Base-by-base conservation (phyloP, 2,329 filamentous ascomycete genomes). In the Penicillium sp. region DNA sequence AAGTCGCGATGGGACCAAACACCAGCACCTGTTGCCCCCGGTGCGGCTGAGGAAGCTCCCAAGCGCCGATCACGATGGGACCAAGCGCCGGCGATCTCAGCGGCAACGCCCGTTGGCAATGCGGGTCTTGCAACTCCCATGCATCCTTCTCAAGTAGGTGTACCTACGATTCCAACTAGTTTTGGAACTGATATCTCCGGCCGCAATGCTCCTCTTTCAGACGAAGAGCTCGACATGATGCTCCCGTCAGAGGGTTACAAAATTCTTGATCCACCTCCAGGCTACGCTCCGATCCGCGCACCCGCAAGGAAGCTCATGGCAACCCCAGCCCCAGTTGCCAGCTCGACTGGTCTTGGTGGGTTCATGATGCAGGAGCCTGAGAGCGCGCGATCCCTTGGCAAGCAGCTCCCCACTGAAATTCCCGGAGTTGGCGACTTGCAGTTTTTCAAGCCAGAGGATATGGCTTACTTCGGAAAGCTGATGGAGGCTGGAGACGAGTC, bases 301-400 rank as follows among this genome's bases (percentile, higher is more conserved):
- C 87, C 91, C 55, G 85, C 92, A 41, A 88, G 93, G 75, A 91
- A 91, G 74, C 79, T 92, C 48, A 88, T 89, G 80, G 85, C 88
- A 45, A 91, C 92, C 15, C 88, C 92, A 45, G 85, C 88, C 15
- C 87, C 91, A n/a, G 77, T 82, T 45, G 71, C 78, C 51, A 81
- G 80, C 56, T 84, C 91, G 26, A 87, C 86, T 50, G 84, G 84
- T 29, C 82, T 85, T 64, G 87, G 86, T 47, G 95, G 95, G 2
- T 99, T 98, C 81, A 95, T 96, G 90, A 96, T 97, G 88, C 95
- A 98, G 75, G 93, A 99, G 69, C 91, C 93, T 8, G 93, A 96
- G 69, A 93, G 91, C 73, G 88, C 89, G 63, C 87, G 92, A 66
- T 83, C 91, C 54, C 87, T 94, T 73, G 92, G 93, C 68, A 96